phyloP scores from a whole-genome alignment of 345 rosid genomes.

The Citrus australasica region DNA sequence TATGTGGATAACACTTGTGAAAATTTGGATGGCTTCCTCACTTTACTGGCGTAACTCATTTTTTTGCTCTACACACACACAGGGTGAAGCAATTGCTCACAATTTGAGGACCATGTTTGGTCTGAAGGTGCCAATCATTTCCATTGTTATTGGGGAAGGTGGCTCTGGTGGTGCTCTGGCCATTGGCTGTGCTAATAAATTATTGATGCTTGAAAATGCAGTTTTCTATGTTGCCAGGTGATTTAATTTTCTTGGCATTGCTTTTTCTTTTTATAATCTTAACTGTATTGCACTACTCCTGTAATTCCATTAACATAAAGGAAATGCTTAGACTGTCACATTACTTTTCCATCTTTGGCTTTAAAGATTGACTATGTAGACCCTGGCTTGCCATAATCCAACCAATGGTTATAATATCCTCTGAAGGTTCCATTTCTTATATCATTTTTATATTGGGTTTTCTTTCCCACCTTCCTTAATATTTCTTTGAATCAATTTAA shows the following conservation, averaged over 20 bases:
- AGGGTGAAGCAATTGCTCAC: conserved; percentile 98
- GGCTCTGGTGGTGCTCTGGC: conserved; percentile 99
- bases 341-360: neutral
- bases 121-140: conserved; percentile 86
- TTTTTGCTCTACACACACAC: conserved; percentile 18
- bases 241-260: conserved; percentile 2
- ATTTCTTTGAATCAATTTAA: neutral
- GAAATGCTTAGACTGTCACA: neutral
- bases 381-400: neutral
- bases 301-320: neutral
- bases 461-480: neutral
- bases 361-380: neutral
- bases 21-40: conserved; percentile 3
- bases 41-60: conserved; percentile 19
- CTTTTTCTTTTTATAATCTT: neutral
- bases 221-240: conserved; percentile 99
- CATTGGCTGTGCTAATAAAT: conserved; percentile 88
- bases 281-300: neutral
- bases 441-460: neutral
- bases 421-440: neutral
- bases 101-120: conserved; percentile 96
- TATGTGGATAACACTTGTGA: conserved; percentile 16
- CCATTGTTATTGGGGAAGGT: conserved; percentile 97
- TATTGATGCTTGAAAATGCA: conserved; percentile 94
- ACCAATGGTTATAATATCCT: neutral